Percentiles rank a stretch among this genome's conserved stretches.
Conservation (phyloP, 2,329 filamentous ascomycete genomes). For the Ascocoryne sarcoides region DNA sequence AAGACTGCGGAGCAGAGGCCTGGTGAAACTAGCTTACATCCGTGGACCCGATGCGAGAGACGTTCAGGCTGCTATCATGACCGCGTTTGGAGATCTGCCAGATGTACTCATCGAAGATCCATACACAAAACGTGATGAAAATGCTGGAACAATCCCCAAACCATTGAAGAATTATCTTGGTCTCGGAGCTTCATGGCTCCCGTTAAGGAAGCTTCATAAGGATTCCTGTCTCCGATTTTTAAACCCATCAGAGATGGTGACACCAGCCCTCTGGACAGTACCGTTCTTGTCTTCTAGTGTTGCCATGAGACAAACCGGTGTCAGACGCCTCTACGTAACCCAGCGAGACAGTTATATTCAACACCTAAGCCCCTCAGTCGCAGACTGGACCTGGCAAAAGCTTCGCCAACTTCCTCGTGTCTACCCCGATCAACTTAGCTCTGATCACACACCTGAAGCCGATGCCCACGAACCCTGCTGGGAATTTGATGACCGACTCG, state of each 20-base stretch:
- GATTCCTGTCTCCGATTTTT: constrained; percentile 65
- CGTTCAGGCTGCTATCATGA: constrained; percentile 53
- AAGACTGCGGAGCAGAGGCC: constrained; percentile 65
- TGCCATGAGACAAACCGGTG: constrained; percentile 59
- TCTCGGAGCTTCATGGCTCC: constrained; percentile 62
- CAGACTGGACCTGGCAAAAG: constrained; percentile 63
- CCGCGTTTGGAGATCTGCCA: constrained; percentile 51
- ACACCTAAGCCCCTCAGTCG: constrained; percentile 33
- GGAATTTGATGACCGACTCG: constrained; percentile 56
- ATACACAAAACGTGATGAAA: constrained; percentile 14
- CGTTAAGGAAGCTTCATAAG: constrained; percentile 66
- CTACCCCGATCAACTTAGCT: constrained; percentile 38
- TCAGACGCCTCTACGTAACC: constrained; percentile 64
- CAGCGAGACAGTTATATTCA: constrained; percentile 69
- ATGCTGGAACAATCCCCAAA: constrained; percentile 12
- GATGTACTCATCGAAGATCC: constrained; percentile 28
- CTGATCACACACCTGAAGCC: constrained; percentile 45
- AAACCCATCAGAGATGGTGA: constrained; percentile 62
- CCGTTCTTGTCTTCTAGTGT: constrained; percentile 61
- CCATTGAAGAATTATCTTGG: constrained; percentile 33
- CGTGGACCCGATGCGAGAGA: constrained; percentile 57
- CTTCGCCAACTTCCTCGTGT: constrained; percentile 54
- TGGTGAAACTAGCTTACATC: constrained; percentile 56
- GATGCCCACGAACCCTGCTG: constrained; percentile 59
- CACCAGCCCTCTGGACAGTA: constrained; percentile 61